Percentiles rank a stretch among this genome's conserved stretches.
phyloP scores from a whole-genome alignment of 2,329 filamentous ascomycete species.

The Fusarium lyarnte region DNA sequence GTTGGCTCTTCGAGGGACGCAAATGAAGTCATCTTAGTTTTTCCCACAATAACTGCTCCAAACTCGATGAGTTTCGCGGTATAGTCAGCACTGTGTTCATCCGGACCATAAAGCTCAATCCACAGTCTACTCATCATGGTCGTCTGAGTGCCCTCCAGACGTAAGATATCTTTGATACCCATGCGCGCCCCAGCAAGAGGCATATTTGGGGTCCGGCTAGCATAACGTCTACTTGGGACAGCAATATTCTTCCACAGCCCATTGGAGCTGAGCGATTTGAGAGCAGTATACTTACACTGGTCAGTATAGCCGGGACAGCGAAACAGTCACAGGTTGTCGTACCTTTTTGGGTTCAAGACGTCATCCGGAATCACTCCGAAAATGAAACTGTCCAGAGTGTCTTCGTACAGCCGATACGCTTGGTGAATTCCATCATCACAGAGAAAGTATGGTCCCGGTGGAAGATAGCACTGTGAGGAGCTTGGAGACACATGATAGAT shows the following conservation, averaged over 20 bases:
- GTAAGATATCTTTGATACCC: neutral
- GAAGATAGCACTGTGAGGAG: neutral
- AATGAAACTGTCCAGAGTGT: neutral
- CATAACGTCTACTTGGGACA: neutral
- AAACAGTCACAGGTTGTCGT: fast-evolving
- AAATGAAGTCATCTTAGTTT: fast-evolving
- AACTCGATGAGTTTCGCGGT: fast-evolving
- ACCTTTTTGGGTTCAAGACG: fast-evolving
- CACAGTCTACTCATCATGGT: neutral
- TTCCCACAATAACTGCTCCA: neutral
- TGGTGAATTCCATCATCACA: neutral
- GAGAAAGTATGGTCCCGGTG: neutral
- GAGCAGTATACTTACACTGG: neutral
- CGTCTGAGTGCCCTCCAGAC: fast-evolving
- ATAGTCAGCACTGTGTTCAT: neutral
- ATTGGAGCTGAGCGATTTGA: neutral
- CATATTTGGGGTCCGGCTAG: fast-evolving
- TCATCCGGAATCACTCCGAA: neutral
- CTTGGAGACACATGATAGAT: neutral
- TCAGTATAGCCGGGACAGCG: neutral
- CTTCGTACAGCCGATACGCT: neutral
- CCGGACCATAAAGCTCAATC: neutral
- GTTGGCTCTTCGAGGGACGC: neutral
- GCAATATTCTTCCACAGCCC: fast-evolving
- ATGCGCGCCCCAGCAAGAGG: neutral